Evolutionary conservation across 192 early-diverging fungal genomes (phyloP).

Genomic region (Backusella luteola): DNA sequence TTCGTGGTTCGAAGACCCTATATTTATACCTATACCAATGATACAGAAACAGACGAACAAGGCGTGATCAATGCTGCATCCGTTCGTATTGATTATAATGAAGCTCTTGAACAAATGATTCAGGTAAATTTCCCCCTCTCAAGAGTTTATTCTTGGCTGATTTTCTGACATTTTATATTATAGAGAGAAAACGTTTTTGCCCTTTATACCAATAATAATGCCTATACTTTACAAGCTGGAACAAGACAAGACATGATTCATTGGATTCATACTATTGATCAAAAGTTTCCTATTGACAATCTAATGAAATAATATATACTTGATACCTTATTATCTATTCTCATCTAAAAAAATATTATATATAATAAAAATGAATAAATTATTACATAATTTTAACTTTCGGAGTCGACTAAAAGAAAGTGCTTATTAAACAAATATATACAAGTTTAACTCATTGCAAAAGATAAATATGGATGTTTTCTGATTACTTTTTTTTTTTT

Average conservation of each 20-base stretch:
- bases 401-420: background rate
- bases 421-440: background rate
- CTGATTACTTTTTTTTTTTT: background rate
- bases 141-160: background rate
- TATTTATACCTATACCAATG: slow-evolving; percentile 70
- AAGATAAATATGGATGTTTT: background rate
- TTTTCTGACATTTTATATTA: background rate
- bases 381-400: background rate
- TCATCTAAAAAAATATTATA: background rate
- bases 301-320: background rate
- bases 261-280: slow-evolving; percentile 58
- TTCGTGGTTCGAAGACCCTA: slow-evolving; percentile 82
- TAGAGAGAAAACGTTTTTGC: slow-evolving; percentile 66
- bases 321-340: background rate
- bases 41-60: slow-evolving; percentile 62
- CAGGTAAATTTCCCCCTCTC: slow-evolving; percentile 34
- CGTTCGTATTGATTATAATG: slow-evolving; percentile 63
- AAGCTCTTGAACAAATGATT: slow-evolving; percentile 56
- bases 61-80: slow-evolving; percentile 72
- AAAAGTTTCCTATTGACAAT: slow-evolving; percentile 37
- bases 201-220: slow-evolving; percentile 63
- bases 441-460: background rate
- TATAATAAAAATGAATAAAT: background rate
- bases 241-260: slow-evolving; percentile 62
- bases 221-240: slow-evolving; percentile 64